A percentile compares a stretch with the other conserved stretches of the same genome.
phyloP scores from a whole-genome alignment of 1,139 yeast genomes.

The Debaryomyces singareniensis region DNA sequence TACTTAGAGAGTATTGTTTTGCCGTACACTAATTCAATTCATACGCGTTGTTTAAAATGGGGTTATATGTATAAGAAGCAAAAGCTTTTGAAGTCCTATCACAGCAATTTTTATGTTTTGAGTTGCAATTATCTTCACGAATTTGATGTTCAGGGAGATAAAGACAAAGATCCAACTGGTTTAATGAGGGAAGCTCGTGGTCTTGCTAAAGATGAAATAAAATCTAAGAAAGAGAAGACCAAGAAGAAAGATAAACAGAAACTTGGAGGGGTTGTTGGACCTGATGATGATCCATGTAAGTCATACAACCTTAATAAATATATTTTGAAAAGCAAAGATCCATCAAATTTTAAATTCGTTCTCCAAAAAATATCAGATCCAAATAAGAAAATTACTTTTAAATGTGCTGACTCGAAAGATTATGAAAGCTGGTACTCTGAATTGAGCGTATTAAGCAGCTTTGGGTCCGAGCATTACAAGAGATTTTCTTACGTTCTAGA shows the following conservation, averaged over 20 bases:
- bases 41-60: conserved; percentile 39
- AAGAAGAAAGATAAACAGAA: conserved; percentile 23
- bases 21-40: conserved; percentile 35
- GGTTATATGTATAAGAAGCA: conserved; percentile 40
- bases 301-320: conserved; percentile 41
- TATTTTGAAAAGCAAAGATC: conserved; percentile 27
- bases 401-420: conserved; percentile 27
- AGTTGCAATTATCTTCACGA: conserved; percentile 43
- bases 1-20: conserved; percentile 21
- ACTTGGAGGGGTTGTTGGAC: conserved; percentile 38
- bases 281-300: conserved; percentile 34
- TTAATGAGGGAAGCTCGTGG: neutral
- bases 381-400: conserved; percentile 31
- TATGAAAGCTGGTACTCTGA: conserved; percentile 33
- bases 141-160: conserved; percentile 19
- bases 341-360: conserved; percentile 28
- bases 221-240: conserved; percentile 4
- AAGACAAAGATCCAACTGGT: conserved; percentile 16
- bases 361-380: conserved; percentile 22
- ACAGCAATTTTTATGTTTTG: conserved; percentile 31
- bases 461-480: conserved; percentile 26
- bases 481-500: conserved; percentile 31
- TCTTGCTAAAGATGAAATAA: conserved; percentile 2
- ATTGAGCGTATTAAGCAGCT: conserved; percentile 32
- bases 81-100: conserved; percentile 36